Conservation (phyloP, 2,329 filamentous ascomycete species). For the Penicillium sp. region DNA sequence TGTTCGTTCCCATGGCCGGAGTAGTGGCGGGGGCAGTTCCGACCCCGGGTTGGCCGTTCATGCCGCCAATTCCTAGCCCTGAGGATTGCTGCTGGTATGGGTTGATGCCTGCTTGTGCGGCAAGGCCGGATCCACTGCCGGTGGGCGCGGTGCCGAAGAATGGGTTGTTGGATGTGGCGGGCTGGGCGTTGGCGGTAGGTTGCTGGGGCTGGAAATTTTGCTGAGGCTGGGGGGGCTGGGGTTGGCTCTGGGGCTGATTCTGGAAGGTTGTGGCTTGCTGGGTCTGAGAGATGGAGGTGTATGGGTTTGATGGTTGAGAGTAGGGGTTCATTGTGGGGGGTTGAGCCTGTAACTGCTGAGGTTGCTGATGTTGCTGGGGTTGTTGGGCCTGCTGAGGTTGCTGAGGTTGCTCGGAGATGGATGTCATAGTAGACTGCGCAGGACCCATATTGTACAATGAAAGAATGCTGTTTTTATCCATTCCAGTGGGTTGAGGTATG, state of each 20-base stretch:
- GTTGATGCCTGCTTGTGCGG: constrained; percentile 25
- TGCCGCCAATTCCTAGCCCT: constrained; percentile 5
- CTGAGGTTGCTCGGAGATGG: constrained; percentile 30
- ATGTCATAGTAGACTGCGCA: constrained; percentile 28
- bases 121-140: constrained; percentile 22
- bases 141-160: constrained; percentile 18
- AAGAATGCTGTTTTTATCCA: constrained; percentile 50
- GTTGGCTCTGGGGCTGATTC: constrained; percentile 14
- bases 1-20: background rate
- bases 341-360: constrained; percentile 15
- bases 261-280: constrained; percentile 22
- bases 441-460: constrained; percentile 49
- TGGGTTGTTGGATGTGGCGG: constrained; percentile 27
- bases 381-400: constrained; percentile 16
- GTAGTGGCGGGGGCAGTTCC: background rate
- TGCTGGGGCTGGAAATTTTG: constrained; percentile 15
- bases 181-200: background rate
- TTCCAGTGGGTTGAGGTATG: constrained; percentile 43
- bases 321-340: constrained; percentile 19
- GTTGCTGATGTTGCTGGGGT: constrained; percentile 22
- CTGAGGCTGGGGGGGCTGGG: constrained; percentile 18
- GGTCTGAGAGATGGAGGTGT: constrained; percentile 26
- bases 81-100: constrained; percentile 8
- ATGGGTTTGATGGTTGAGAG: constrained; percentile 21
- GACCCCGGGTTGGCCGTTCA: background rate